These are phyloP conservation scores for Penicillium sp. DNA, from an alignment of 2,329 filamentous ascomycete species.

Conservation along the genomic window DNA sequence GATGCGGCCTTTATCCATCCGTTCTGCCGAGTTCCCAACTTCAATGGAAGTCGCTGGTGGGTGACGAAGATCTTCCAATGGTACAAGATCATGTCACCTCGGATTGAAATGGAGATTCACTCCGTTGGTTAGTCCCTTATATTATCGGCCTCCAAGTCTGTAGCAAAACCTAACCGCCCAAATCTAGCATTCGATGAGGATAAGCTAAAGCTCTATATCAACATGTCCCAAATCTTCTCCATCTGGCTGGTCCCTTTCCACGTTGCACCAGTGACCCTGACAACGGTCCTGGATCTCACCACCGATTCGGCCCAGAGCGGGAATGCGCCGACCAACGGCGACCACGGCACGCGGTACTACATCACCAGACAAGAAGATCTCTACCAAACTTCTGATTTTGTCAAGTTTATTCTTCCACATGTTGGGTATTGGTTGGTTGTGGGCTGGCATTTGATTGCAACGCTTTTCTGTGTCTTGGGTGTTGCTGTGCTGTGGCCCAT, in stretches of 20 bases:
- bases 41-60: slow-evolving; percentile 64
- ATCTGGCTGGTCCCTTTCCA: slow-evolving; percentile 79
- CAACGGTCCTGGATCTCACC: slow-evolving; percentile 66
- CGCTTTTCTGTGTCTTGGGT: slow-evolving; percentile 64
- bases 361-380: slow-evolving; percentile 77
- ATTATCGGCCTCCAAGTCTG: neutral
- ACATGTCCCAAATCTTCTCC: slow-evolving; percentile 72
- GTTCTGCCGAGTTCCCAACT: slow-evolving; percentile 67
- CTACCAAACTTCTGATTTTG: slow-evolving; percentile 74
- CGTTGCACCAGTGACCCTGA: slow-evolving; percentile 65
- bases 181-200: slow-evolving; percentile 65
- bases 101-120: slow-evolving; percentile 68
- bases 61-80: slow-evolving; percentile 73
- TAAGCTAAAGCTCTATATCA: slow-evolving; percentile 70
- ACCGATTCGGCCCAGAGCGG: slow-evolving; percentile 38
- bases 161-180: neutral
- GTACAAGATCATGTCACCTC: slow-evolving; percentile 81
- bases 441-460: slow-evolving; percentile 66
- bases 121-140: slow-evolving; percentile 51
- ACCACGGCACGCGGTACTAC: slow-evolving; percentile 59
- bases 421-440: slow-evolving; percentile 60
- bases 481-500: slow-evolving; percentile 55
- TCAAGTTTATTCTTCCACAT: slow-evolving; percentile 69
- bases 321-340: slow-evolving; percentile 19
- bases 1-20: slow-evolving; percentile 76